phyloP scores from a whole-genome alignment of 179 eudicot genomes.

The Corrigiola litoralis region DNA sequence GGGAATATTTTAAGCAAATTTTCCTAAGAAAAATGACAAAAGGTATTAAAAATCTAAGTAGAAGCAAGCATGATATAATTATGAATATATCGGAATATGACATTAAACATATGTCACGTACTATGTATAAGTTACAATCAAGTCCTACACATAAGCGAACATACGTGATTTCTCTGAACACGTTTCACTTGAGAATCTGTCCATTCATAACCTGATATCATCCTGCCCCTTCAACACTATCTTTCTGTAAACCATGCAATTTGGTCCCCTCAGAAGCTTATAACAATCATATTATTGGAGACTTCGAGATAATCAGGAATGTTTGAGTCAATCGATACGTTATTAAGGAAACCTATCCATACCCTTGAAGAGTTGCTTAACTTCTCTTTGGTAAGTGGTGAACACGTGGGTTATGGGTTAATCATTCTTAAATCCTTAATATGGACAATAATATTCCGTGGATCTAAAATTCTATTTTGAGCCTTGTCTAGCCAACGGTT shows the following conservation, averaged over 20 bases:
- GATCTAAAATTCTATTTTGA: slow-evolving; percentile 7
- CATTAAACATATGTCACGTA: too few species aligned
- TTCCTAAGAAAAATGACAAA: too few species aligned
- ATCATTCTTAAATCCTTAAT: not conserved
- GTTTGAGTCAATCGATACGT: not conserved
- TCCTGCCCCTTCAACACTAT: not conserved
- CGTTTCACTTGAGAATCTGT: slow-evolving; percentile 15
- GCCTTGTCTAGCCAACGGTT: not conserved
- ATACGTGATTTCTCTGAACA: slow-evolving; percentile 7
- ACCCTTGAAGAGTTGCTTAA: slow-evolving; percentile 12
- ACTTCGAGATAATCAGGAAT: not conserved
- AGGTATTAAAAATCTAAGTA: too few species aligned
- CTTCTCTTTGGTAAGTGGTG: not conserved
- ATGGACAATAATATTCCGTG: slow-evolving; percentile 4
- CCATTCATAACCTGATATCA: slow-evolving; percentile 13
- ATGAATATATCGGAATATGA: too few species aligned
- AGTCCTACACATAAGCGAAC: not conserved
- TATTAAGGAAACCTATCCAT: slow-evolving; percentile 8
- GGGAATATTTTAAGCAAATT: too few species aligned
- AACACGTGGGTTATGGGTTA: slow-evolving; percentile 8
- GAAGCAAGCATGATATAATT: too few species aligned
- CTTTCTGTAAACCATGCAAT: not conserved
- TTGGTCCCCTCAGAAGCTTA: not conserved
- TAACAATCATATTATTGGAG: slow-evolving; percentile 12
- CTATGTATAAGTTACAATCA: slow-evolving; percentile 19